phyloP scores from a whole-genome alignment of 208 protist species.

The Crithidia fasciculata region DNA sequence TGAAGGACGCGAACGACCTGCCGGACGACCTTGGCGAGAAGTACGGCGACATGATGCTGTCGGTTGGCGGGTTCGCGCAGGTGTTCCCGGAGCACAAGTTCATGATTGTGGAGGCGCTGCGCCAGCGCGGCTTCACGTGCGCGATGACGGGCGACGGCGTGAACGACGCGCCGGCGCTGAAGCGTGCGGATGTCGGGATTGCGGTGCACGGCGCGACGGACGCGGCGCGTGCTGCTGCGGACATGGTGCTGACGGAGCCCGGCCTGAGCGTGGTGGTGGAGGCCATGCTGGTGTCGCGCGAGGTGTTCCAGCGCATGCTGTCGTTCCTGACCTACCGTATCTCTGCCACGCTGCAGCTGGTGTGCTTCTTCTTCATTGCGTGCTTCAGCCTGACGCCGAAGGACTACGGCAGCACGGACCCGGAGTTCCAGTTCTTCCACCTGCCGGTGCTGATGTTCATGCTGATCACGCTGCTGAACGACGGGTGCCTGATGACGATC shows the following conservation, averaged over 20 bases:
- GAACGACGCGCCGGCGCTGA: conserved; percentile 96
- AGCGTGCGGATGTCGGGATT: conserved; percentile 96
- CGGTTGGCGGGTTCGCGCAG: conserved; percentile 88
- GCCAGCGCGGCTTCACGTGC: conserved; percentile 87
- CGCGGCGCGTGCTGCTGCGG: conserved; percentile 91
- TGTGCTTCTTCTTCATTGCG: conserved; percentile 88
- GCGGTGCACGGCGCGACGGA: conserved; percentile 95
- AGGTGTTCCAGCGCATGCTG: conserved; percentile 96
- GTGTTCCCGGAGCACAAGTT: conserved; percentile 97
- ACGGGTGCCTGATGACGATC: conserved; percentile 80
- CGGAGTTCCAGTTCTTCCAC: conserved; percentile 81
- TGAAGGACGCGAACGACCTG: conserved; percentile 67
- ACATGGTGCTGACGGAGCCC: conserved; percentile 95
- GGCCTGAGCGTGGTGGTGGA: conserved; percentile 94
- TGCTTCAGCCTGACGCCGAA: conserved; percentile 75
- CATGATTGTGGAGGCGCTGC: conserved; percentile 93
- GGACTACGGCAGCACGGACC: conserved; percentile 67
- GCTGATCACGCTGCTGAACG: conserved; percentile 91
- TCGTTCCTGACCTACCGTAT: conserved; percentile 86
- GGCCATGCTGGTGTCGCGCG: conserved; percentile 91
- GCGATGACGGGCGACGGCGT: conserved; percentile 98
- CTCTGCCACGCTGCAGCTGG: conserved; percentile 79
- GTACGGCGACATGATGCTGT: conserved; percentile 74
- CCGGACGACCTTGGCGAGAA: conserved; percentile 64
- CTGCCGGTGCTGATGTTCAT: conserved; percentile 92